Percentiles rank a stretch among this genome's conserved stretches.
Conservation (phyloP, 768 basidiomycete species). For the Lactarius hengduanensis region DNA sequence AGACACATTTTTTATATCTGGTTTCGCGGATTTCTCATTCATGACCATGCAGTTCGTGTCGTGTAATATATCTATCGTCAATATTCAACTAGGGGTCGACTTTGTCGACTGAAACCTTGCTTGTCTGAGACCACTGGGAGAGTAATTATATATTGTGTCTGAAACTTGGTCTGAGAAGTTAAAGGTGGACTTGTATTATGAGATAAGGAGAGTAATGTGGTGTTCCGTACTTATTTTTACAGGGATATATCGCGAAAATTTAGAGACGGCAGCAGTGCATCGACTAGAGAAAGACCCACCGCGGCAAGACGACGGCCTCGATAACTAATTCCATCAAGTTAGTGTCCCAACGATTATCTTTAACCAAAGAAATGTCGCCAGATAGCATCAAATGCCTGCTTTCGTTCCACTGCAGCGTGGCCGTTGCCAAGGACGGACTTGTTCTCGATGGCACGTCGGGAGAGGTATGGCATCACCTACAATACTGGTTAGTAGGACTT, state of each 20-base stretch:
- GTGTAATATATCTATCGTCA: conserved; percentile 16
- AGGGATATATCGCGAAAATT: too few relatives aligned
- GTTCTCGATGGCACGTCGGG: conserved; percentile 89
- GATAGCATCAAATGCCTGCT: conserved; percentile 54
- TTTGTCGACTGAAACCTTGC: too few relatives aligned
- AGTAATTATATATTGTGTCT: too few relatives aligned
- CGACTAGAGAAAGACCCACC: too few relatives aligned
- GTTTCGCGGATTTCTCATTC: conserved; percentile 10
- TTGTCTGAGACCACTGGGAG: too few relatives aligned
- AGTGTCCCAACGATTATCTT: neutral
- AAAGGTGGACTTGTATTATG: too few relatives aligned
- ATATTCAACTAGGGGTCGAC: conserved; percentile 3
- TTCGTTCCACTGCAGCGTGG: conserved; percentile 61
- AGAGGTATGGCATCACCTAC: conserved; percentile 87
- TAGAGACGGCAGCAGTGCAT: too few relatives aligned
- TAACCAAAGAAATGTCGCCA: conserved; percentile 34
- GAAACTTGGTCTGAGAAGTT: too few relatives aligned
- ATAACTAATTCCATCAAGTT: neutral
- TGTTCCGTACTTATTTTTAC: too few relatives aligned
- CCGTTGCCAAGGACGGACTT: conserved; percentile 80
- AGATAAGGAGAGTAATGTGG: too few relatives aligned
- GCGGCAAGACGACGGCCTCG: too few relatives aligned
- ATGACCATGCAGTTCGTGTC: conserved; percentile 15
- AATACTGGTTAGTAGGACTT: conserved; percentile 25
- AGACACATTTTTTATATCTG: conserved; percentile 14